Percentiles rank a stretch among this genome's conserved stretches.
These are phyloP conservation scores for Suhomyces sp. DNA, from an alignment of 805 yeast genomes.

Conservation along the genomic window DNA sequence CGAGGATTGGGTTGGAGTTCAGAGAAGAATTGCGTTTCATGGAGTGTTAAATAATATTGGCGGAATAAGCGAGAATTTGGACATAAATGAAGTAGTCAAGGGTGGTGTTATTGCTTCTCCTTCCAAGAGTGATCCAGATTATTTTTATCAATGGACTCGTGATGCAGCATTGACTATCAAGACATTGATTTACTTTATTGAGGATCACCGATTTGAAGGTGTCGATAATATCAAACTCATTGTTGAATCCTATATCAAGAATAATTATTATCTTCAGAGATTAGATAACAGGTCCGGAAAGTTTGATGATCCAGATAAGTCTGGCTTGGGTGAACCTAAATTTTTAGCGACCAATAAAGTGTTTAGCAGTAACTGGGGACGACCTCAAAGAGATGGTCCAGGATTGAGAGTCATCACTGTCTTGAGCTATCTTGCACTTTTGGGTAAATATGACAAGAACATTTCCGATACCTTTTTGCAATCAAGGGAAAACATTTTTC, in stretches of 20 bases:
- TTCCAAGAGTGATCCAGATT: conserved; percentile 66
- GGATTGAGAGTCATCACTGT: conserved; percentile 72
- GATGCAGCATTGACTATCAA: conserved; percentile 82
- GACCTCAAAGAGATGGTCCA: conserved; percentile 97
- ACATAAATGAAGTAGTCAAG: conserved; percentile 35
- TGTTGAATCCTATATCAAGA: conserved; percentile 62
- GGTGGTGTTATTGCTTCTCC: conserved; percentile 90
- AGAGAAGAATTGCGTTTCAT: conserved; percentile 41
- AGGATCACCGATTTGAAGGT: conserved; percentile 33
- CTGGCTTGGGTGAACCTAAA: conserved; percentile 88
- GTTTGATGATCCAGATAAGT: conserved; percentile 37
- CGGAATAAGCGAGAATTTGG: conserved; percentile 38
- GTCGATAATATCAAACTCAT: conserved; percentile 17
- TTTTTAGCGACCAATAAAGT: conserved; percentile 64
- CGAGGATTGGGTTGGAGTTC: conserved; percentile 48
- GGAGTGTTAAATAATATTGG: conserved; percentile 56
- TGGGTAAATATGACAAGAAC: conserved; percentile 27
- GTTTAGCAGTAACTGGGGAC: conserved; percentile 75
- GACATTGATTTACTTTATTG: conserved; percentile 56
- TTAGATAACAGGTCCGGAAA: conserved; percentile 66
- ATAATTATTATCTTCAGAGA: conserved; percentile 60
- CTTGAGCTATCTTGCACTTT: conserved; percentile 48
- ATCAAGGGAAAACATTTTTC: conserved; percentile 42
- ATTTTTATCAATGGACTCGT: conserved; percentile 87
- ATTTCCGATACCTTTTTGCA: conserved; percentile 26